Percentiles rank a stretch among this genome's conserved stretches.
These are phyloP conservation scores for Rhodofomes roseus DNA, from an alignment of 1,284 basidiomycete species.

Conservation along the genomic window DNA sequence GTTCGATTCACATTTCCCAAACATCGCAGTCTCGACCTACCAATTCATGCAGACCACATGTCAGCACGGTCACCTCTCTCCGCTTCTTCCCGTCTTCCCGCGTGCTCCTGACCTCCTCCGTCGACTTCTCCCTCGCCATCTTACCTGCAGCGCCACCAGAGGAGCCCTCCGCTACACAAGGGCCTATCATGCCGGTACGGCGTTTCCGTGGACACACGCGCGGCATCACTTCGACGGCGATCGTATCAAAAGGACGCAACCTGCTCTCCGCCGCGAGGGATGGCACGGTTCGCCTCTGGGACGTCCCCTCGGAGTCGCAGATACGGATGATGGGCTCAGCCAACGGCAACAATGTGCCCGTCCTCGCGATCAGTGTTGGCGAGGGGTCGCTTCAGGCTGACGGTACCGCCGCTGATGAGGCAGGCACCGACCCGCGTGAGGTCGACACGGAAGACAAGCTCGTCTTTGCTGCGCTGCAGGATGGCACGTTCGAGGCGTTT, in stretches of 20 bases:
- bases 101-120: conserved; percentile 59
- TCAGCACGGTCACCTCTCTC: conserved; percentile 52
- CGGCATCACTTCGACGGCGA: conserved; percentile 53
- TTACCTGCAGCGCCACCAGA: conserved; percentile 47
- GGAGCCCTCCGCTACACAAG: conserved; percentile 17
- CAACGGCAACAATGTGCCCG: conserved; percentile 33
- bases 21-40: conserved; percentile 18
- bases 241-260: conserved; percentile 62
- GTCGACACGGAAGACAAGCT: conserved; percentile 46
- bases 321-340: conserved; percentile 39
- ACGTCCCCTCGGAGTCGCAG: conserved; percentile 54
- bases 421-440: conserved; percentile 37
- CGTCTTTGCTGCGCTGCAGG: conserved; percentile 53
- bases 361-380: conserved; percentile 44
- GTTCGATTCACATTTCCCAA: conserved; percentile 43
- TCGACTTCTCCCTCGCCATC: conserved; percentile 60
- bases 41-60: conserved; percentile 41
- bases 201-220: conserved; percentile 69
- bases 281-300: conserved; percentile 72
- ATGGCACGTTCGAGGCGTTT: conserved; percentile 53
- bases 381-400: conserved; percentile 14
- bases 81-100: conserved; percentile 62
- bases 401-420: background rate
- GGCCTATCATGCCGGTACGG: conserved; percentile 43
- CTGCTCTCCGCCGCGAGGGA: conserved; percentile 64